A percentile compares a stretch with the other conserved stretches of the same genome.
Evolutionary conservation across 2,329 filamentous ascomycete species (phyloP).

Genomic region (Endoconidiophora polonica): DNA sequence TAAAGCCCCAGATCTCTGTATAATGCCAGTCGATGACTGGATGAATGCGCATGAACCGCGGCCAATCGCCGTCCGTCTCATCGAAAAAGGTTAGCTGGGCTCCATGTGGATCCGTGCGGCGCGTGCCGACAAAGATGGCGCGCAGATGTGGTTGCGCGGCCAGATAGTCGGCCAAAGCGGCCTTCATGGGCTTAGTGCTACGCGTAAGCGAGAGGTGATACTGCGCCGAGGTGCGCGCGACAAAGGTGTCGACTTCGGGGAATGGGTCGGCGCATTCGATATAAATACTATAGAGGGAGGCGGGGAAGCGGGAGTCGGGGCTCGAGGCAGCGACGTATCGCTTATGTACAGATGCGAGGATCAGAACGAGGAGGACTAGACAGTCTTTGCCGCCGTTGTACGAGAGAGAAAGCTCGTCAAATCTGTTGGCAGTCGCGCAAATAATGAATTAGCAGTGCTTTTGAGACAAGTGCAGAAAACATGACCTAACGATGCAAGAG

Average conservation of each 20-base stretch:
- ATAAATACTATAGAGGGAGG: slow-evolving; percentile 62
- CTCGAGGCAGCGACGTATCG: slow-evolving; percentile 18
- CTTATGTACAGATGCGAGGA: slow-evolving; percentile 47
- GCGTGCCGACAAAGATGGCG: slow-evolving; percentile 65
- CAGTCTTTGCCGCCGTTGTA: slow-evolving; percentile 86
- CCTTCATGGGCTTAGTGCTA: slow-evolving; percentile 83
- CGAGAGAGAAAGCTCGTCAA: slow-evolving; percentile 28
- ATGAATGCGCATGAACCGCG: slow-evolving; percentile 79
- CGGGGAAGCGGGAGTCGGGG: slow-evolving; percentile 20
- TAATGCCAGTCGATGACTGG: slow-evolving; percentile 98
- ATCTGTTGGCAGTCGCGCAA: slow-evolving; percentile 5
- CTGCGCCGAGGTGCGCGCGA: slow-evolving; percentile 87
- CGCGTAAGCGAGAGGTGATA: slow-evolving; percentile 74
- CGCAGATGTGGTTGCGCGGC: slow-evolving; percentile 57
- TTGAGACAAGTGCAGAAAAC: background rate
- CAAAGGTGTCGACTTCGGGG: slow-evolving; percentile 70
- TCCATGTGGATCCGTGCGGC: slow-evolving; percentile 85
- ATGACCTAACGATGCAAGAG: background rate
- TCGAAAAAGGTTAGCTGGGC: slow-evolving; percentile 66
- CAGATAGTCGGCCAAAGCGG: slow-evolving; percentile 80
- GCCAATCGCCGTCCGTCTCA: slow-evolving; percentile 78
- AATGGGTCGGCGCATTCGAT: slow-evolving; percentile 78
- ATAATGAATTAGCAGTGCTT: background rate
- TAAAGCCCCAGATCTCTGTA: slow-evolving; percentile 82
- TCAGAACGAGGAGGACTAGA: slow-evolving; percentile 75